Conservation (phyloP, 1,139 yeast species). For the Blastobotrys indianensis region DNA sequence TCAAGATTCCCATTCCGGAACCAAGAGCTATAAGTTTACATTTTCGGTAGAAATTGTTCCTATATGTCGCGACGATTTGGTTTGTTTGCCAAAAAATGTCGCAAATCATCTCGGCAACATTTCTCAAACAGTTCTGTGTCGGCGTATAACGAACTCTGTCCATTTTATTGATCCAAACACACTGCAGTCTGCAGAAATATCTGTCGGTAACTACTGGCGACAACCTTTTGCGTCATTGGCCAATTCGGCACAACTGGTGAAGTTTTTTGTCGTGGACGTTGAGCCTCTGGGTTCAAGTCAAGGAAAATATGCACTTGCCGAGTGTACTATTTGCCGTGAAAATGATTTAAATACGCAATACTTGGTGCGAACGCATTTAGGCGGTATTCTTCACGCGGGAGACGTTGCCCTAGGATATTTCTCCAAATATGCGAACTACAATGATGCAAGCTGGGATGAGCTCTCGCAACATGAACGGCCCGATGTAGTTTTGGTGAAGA, state of each 20-base stretch:
- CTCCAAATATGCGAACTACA: constrained; percentile 76
- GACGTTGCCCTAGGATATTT: constrained; percentile 91
- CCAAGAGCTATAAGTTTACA: constrained; percentile 82
- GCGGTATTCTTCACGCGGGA: constrained; percentile 92
- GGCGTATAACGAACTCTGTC: constrained; percentile 69
- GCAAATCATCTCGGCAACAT: constrained; percentile 86
- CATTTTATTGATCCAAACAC: constrained; percentile 86
- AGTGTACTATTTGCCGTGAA: constrained; percentile 81
- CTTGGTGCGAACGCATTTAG: constrained; percentile 83
- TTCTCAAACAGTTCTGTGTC: constrained; percentile 76
- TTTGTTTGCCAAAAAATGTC: constrained; percentile 75
- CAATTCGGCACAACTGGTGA: constrained; percentile 72
- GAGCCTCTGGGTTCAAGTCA: constrained; percentile 84
- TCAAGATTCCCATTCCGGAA: constrained; percentile 87
- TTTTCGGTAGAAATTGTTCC: constrained; percentile 94
- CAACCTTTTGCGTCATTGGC: constrained; percentile 74
- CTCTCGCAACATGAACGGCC: constrained; percentile 49
- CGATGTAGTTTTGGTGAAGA: constrained; percentile 92
- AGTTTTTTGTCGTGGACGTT: constrained; percentile 85
- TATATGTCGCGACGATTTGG: constrained; percentile 95
- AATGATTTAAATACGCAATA: constrained; percentile 75
- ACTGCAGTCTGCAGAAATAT: constrained; percentile 72
- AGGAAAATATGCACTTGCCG: constrained; percentile 84
- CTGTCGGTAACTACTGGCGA: constrained; percentile 79
- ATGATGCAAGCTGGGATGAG: constrained; percentile 73